Evolutionary conservation across 148 eudicot genomes (phyloP), one percentile per base, ranked within the genome.

Genomic region (Talinum fruticosum): DNA sequence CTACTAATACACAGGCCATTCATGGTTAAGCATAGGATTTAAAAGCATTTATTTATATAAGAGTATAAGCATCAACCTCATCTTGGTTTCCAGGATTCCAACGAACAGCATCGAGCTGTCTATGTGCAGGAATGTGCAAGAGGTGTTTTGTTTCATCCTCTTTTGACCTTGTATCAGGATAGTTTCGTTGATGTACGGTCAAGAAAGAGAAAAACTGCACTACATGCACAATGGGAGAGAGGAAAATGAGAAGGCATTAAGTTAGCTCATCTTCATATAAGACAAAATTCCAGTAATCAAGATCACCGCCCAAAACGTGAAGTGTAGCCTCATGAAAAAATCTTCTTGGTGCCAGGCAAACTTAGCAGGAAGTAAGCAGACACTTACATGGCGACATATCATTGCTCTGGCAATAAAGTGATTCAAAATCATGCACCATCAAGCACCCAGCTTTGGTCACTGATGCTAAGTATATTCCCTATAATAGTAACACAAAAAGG

Each of bases 1-100:
- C 29, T 24, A 23, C 32, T 38, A 47, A 69, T 45, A 47, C 35
- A 45, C 51, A 53, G 12, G 38, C 33, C 57, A 70, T 57, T 71
- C 69, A 57, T 0, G 72, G 6, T 8, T 68, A 28, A 8, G 23
- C 14, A 10, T 13, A 62, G 18, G 18, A 62, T 26, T 45, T 47
- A 74, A 8, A 33, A 69, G 57, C 49, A 38, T 35, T 29, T 16
- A 4, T 32, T 2, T 1, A 41, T 41, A n/a, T n/a, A n/a, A 41
- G 47, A 73, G 69, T 65, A 37, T 57, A 38, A 34, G 35, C 13
- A 65, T 41, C 47, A 73, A 95, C 99, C 99, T 96, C 99, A 76
- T 93, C 90, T 84, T 96, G 97, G 82, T 93, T 96, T 72, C 91
- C 85, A 82, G 87, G 90, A 84, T 96, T 95, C 97, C 97, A 95